Evolutionary conservation across 352 stramenopile genomes (phyloP).

Genomic region (Peronosclerospora sorghi): DNA sequence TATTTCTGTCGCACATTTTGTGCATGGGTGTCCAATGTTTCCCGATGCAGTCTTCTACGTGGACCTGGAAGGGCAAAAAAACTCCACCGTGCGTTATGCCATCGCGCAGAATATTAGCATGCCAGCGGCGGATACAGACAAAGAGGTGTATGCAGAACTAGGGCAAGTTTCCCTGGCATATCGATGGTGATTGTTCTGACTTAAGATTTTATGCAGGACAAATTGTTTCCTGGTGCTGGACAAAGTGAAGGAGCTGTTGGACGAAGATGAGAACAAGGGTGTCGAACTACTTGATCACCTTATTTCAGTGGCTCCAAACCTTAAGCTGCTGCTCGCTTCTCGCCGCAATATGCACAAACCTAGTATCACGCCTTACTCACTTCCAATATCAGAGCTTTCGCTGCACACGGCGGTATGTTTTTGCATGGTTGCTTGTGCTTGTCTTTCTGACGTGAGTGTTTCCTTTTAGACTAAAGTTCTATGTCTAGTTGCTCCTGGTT

Average conservation of each 20-base stretch:
- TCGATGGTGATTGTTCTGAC: background rate
- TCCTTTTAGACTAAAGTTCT: conserved; percentile 46
- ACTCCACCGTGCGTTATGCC: conserved; percentile 67
- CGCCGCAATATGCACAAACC: conserved; percentile 61
- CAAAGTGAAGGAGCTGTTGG: conserved; percentile 70
- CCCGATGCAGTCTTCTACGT: conserved; percentile 77
- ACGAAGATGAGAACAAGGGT: conserved; percentile 63
- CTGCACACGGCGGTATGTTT: conserved; percentile 47
- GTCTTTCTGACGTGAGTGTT: background rate
- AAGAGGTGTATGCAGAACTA: conserved; percentile 71
- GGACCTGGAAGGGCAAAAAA: conserved; percentile 70
- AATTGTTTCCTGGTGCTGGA: conserved; percentile 70
- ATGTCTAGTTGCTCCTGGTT: conserved; percentile 51
- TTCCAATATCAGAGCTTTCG: conserved; percentile 62
- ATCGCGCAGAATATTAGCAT: conserved; percentile 75
- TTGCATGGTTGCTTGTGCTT: background rate
- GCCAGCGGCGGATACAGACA: conserved; percentile 54
- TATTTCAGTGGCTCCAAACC: conserved; percentile 58
- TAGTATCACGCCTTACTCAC: conserved; percentile 67
- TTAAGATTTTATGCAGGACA: conserved; percentile 17
- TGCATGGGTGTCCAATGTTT: conserved; percentile 67
- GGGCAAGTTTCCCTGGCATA: conserved; percentile 14
- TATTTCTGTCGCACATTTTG: conserved; percentile 72
- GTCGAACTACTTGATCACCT: conserved; percentile 58
- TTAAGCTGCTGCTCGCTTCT: conserved; percentile 57